These are phyloP conservation scores for Smithsoniella earleae DNA, from an alignment of 163 green algal genomes.

Conservation along the genomic window DNA sequence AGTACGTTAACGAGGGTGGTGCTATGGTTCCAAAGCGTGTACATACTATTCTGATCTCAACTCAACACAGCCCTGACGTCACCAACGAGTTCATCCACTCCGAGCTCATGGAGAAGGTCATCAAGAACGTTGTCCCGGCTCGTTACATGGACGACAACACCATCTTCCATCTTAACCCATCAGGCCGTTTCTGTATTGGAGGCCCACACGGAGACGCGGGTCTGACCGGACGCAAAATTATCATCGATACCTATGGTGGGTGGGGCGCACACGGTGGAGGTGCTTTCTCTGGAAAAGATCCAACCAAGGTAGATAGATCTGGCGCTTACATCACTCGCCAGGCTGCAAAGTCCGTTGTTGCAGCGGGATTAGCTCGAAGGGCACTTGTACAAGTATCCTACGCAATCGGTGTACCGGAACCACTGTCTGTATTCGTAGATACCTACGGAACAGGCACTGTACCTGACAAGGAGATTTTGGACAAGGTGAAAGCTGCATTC, in stretches of 20 bases:
- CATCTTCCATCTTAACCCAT: slow-evolving; percentile 99
- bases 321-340: slow-evolving; percentile 96
- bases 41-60: slow-evolving; percentile 99
- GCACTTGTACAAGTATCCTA: slow-evolving; percentile 81
- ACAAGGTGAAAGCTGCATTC: slow-evolving; percentile 77
- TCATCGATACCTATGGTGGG: slow-evolving; percentile 99
- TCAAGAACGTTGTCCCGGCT: slow-evolving; percentile 77
- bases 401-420: slow-evolving; percentile 92
- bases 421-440: slow-evolving; percentile 95
- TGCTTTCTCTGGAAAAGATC: slow-evolving; percentile 98
- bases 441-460: slow-evolving; percentile 89
- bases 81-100: slow-evolving; percentile 93
- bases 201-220: slow-evolving; percentile 92
- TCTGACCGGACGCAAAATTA: slow-evolving; percentile 98
- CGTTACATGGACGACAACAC: slow-evolving; percentile 99
- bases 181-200: slow-evolving; percentile 91
- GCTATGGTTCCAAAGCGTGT: slow-evolving; percentile 84
- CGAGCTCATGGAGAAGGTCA: slow-evolving; percentile 79
- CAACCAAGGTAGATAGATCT: slow-evolving; percentile 96
- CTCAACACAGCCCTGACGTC: slow-evolving; percentile 90
- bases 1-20: slow-evolving; percentile 93
- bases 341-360: slow-evolving; percentile 95
- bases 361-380: slow-evolving; percentile 73
- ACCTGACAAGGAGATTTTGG: slow-evolving; percentile 86
- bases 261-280: slow-evolving; percentile 97